Percentiles rank a stretch among this genome's conserved stretches.
phyloP scores from a whole-genome alignment of 2,329 filamentous ascomycete species.

The Penicillium expansum region DNA sequence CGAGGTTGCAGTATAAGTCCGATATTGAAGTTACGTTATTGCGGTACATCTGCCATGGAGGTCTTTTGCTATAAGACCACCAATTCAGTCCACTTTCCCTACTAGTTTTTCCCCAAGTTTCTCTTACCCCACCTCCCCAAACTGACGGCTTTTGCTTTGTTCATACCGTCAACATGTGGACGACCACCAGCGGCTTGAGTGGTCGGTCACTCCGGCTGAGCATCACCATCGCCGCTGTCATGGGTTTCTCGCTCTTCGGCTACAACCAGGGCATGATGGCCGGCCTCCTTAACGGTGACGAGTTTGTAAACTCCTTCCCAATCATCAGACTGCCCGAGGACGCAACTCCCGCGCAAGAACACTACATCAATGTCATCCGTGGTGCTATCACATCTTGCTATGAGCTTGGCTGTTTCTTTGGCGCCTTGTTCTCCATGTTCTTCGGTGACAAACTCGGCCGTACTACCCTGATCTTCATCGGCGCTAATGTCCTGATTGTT shows the following conservation, averaged over 20 bases:
- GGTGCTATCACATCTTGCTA: conserved; percentile 52
- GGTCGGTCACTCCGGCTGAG: conserved; percentile 17
- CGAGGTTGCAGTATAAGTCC: background rate
- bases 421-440: conserved; percentile 23
- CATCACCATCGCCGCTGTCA: conserved; percentile 25
- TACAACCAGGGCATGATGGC: conserved; percentile 27
- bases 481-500: conserved; percentile 46
- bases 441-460: conserved; percentile 24
- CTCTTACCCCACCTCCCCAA: background rate
- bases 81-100: background rate
- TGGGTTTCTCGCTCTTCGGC: conserved; percentile 50
- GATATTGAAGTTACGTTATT: background rate
- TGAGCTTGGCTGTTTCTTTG: conserved; percentile 43
- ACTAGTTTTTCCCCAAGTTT: conserved; percentile 1
- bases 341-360: conserved; percentile 26
- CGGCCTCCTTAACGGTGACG: conserved; percentile 19
- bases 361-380: conserved; percentile 40
- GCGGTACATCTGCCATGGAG: background rate
- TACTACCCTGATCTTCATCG: conserved; percentile 49
- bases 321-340: conserved; percentile 19
- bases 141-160: conserved; percentile 6
- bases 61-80: conserved; percentile 9
- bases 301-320: conserved; percentile 17
- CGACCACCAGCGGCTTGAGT: conserved; percentile 18
- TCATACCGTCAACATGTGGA: conserved; percentile 24